A percentile compares a stretch with the other conserved stretches of the same genome.
Evolutionary conservation across 768 basidiomycete species (phyloP).

Genomic region (Phaffia tasmanica): DNA sequence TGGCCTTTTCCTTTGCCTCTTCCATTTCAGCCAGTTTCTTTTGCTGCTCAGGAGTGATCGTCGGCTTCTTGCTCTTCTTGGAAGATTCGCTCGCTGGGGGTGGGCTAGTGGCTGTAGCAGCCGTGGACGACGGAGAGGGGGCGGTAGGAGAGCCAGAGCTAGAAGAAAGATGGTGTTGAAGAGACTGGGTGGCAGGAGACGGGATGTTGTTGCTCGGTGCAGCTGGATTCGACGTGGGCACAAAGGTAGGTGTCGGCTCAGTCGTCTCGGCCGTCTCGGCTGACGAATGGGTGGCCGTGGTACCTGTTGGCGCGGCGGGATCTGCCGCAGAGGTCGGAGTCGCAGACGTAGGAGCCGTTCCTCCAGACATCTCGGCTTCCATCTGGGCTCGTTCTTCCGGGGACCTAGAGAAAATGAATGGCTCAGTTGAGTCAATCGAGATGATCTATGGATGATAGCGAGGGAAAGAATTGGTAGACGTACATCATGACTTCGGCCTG

Average conservation of each 20-base stretch:
- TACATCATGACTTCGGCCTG: conserved; percentile 27
- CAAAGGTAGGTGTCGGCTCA: conserved; percentile 32
- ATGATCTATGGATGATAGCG: neutral
- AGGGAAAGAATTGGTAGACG: neutral
- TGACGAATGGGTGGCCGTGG: conserved; percentile 45
- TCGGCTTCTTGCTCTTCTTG: conserved; percentile 38
- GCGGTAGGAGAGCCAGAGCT: conserved; percentile 18
- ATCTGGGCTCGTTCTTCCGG: conserved; percentile 86
- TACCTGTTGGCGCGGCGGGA: conserved; percentile 27
- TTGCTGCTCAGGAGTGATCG: conserved; percentile 68
- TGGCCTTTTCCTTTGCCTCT: conserved; percentile 58
- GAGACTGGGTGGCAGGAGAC: conserved; percentile 7
- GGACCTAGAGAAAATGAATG: conserved; percentile 30
- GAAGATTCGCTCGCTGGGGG: conserved; percentile 12
- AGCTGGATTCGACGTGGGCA: too few species aligned
- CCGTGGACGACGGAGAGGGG: conserved; percentile 20
- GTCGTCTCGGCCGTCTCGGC: conserved; percentile 77
- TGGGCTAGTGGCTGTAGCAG: conserved; percentile 26
- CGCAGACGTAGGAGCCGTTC: conserved; percentile 27
- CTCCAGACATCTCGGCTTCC: conserved; percentile 56
- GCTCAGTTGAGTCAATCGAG: neutral
- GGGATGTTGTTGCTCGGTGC: too few species aligned
- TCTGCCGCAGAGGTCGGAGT: conserved; percentile 26
- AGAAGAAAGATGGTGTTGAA: conserved; percentile 26
- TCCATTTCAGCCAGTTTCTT: conserved; percentile 75